These are phyloP conservation scores for Saccharum hybrid DNA, from an alignment of 202 grass and related monocot species.

Conservation along the genomic window DNA sequence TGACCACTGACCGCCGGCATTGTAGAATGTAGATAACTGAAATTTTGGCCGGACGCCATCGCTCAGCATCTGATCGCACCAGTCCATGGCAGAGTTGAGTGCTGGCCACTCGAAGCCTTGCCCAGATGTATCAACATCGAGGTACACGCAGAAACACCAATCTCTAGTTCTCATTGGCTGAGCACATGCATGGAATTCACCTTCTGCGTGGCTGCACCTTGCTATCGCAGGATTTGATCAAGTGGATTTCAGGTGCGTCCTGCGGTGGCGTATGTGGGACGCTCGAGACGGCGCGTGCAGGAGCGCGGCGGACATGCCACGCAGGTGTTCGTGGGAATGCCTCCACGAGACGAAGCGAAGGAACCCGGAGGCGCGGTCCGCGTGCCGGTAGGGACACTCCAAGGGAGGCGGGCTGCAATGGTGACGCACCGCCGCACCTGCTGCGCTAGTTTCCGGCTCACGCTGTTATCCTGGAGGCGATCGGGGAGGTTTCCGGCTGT, in stretches of 20 bases:
- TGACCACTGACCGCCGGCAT: slow-evolving; percentile 61
- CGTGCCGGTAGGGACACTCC: slow-evolving; percentile 36
- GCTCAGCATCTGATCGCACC: slow-evolving; percentile 51
- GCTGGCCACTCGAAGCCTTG: slow-evolving; percentile 42
- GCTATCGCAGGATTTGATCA: slow-evolving; percentile 49
- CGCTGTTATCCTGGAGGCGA: slow-evolving; percentile 16
- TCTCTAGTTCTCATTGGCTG: slow-evolving; percentile 31
- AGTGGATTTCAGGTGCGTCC: slow-evolving; percentile 46
- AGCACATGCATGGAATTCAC: slow-evolving; percentile 49
- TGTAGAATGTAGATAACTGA: slow-evolving; percentile 67
- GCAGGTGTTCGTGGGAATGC: slow-evolving; percentile 51
- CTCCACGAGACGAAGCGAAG: slow-evolving; percentile 48
- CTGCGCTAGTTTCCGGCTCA: slow-evolving; percentile 34
- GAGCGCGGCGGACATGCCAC: slow-evolving; percentile 47
- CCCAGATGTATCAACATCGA: slow-evolving; percentile 56
- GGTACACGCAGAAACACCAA: slow-evolving; percentile 46
- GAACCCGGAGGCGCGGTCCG: slow-evolving; percentile 32
- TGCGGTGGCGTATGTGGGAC: slow-evolving; percentile 16
- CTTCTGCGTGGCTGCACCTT: neutral
- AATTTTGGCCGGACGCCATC: slow-evolving; percentile 51
- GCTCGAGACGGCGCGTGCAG: slow-evolving; percentile 39
- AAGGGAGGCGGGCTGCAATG: slow-evolving; percentile 39
- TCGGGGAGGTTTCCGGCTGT: neutral
- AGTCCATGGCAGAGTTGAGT: slow-evolving; percentile 40
- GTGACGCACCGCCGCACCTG: slow-evolving; percentile 48